These are phyloP conservation scores for Backusella sp. DNA, from an alignment of 192 early-diverging fungal genomes.

Conservation along the genomic window DNA sequence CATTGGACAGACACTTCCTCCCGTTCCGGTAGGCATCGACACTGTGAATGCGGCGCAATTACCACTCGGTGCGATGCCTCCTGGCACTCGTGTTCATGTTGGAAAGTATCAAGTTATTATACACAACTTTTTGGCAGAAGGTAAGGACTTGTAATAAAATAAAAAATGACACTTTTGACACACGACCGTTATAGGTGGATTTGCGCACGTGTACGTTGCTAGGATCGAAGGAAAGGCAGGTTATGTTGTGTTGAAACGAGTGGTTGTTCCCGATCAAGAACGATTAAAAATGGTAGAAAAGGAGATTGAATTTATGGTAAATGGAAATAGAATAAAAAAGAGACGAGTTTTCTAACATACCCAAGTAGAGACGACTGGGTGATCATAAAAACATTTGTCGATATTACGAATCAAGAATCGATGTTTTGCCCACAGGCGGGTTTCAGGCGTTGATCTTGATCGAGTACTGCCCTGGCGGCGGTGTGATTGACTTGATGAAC, in stretches of 20 bases:
- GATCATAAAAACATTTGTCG: conserved; percentile 83
- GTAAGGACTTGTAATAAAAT: conserved; percentile 32
- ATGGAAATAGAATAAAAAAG: not conserved
- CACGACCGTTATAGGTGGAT: conserved; percentile 54
- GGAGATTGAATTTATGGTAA: conserved; percentile 81
- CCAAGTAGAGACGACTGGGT: conserved; percentile 55
- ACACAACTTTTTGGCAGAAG: conserved; percentile 76
- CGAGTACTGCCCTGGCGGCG: conserved; percentile 87
- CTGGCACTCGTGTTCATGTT: conserved; percentile 61
- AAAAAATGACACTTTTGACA: no score
- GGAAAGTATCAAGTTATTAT: conserved; percentile 59
- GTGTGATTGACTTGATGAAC: conserved; percentile 87
- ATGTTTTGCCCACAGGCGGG: conserved; percentile 54
- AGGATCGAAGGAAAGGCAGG: conserved; percentile 48
- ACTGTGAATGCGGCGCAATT: conserved; percentile 23
- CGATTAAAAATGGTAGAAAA: conserved; percentile 59
- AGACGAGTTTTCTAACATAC: not conserved
- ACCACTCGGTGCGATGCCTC: conserved; percentile 58
- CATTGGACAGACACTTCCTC: conserved; percentile 33
- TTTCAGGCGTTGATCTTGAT: conserved; percentile 86
- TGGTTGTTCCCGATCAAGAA: conserved; percentile 68
- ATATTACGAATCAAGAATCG: conserved; percentile 72
- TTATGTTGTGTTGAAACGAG: conserved; percentile 79
- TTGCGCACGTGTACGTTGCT: conserved; percentile 90
- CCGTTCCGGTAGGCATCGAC: conserved; percentile 30